These are phyloP conservation scores for Colletotrichum sp. DNA, from an alignment of 2,329 filamentous ascomycete genomes.

Conservation along the genomic window DNA sequence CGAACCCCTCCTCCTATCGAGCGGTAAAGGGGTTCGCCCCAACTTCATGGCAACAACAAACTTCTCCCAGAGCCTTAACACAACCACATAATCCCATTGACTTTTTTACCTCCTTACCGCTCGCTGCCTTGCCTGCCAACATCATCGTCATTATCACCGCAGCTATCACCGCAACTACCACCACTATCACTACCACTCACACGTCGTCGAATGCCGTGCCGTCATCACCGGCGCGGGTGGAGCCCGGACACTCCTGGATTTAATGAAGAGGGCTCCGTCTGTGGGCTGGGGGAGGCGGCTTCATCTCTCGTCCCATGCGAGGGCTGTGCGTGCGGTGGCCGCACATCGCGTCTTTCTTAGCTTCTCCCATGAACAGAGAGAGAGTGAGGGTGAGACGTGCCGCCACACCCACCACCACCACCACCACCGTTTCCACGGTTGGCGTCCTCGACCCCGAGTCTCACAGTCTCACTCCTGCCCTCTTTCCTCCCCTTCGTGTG, in stretches of 20 bases:
- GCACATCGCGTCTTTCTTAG: neutral
- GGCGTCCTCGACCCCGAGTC: neutral
- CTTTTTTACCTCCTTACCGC: neutral
- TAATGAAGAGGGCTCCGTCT: constrained; percentile 17
- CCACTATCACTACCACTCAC: neutral
- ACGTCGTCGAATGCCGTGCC: neutral
- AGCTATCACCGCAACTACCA: neutral
- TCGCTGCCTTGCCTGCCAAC: neutral
- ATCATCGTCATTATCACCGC: neutral
- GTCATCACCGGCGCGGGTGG: constrained; percentile 8
- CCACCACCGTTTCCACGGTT: neutral
- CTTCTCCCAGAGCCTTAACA: neutral
- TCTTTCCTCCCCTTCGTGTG: neutral
- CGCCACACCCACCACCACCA: neutral
- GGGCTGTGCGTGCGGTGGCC: constrained; percentile 1
- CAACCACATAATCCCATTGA: neutral
- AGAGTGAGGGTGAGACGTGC: neutral
- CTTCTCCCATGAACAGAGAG: neutral
- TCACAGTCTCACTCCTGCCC: neutral
- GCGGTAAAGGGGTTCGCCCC: neutral
- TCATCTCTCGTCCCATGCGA: constrained; percentile 16
- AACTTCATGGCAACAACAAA: neutral
- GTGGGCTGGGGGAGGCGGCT: constrained; percentile 4
- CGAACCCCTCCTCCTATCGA: neutral
- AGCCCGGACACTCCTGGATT: constrained; percentile 2